phyloP scores from a whole-genome alignment of 1,284 basidiomycete genomes.

The Trametes hirsuta region DNA sequence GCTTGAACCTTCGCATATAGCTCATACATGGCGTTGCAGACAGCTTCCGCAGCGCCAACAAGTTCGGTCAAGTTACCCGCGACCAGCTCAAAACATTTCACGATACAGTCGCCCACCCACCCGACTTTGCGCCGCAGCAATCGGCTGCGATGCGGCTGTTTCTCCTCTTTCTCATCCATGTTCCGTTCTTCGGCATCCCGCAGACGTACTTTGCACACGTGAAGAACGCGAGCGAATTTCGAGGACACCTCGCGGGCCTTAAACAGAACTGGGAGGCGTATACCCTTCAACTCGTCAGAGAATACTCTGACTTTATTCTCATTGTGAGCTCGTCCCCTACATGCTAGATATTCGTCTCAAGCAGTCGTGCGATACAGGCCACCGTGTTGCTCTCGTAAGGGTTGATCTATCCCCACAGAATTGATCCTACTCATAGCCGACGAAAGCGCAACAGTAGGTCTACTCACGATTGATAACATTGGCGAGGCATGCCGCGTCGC shows the following conservation, averaged over 20 bases:
- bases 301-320: conserved; percentile 57
- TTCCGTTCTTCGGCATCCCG: conserved; percentile 56
- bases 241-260: conserved; percentile 50
- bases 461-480: conserved; percentile 49
- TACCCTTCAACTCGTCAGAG: conserved; percentile 50
- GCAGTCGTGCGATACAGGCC: conserved; percentile 38
- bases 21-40: conserved; percentile 21
- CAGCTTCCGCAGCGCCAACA: conserved; percentile 49
- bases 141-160: conserved; percentile 25
- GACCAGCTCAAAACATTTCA: conserved; percentile 36
- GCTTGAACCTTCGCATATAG: neutral
- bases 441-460: conserved; percentile 51
- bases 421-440: neutral
- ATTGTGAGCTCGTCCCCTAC: conserved; percentile 42
- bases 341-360: conserved; percentile 1
- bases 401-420: neutral
- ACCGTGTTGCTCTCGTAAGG: conserved; percentile 59
- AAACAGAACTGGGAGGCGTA: conserved; percentile 52
- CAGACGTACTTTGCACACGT: conserved; percentile 53
- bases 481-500: conserved; percentile 42
- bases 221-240: conserved; percentile 49
- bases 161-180: conserved; percentile 42
- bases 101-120: conserved; percentile 22
- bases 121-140: conserved; percentile 19
- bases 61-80: conserved; percentile 45